These are phyloP conservation scores for Chlorella sp. DNA, from an alignment of 139 green algal species.

Conservation along the genomic window DNA sequence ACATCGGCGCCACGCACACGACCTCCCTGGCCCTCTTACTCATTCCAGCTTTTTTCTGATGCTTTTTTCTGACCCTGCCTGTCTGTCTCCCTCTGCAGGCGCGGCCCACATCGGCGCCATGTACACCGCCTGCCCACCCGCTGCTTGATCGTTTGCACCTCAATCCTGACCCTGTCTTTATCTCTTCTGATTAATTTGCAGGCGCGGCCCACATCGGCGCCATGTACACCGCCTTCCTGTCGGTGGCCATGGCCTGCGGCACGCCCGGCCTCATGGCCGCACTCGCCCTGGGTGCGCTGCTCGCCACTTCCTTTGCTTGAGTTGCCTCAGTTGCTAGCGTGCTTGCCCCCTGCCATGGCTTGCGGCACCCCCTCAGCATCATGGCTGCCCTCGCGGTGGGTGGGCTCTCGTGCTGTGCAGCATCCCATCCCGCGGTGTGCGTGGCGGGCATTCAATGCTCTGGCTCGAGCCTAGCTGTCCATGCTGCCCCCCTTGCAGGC, in stretches of 20 bases:
- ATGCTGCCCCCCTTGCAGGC: constrained; percentile 28
- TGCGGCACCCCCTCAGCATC: too few relatives aligned
- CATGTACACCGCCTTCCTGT: constrained; percentile 99
- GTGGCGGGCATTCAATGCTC: too few relatives aligned
- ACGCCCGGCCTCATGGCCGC: constrained; percentile 69
- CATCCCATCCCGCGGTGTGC: too few relatives aligned
- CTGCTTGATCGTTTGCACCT: too few relatives aligned
- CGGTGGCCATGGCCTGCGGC: constrained; percentile 91
- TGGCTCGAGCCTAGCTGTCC: too few relatives aligned
- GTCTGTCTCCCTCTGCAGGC: constrained; percentile 41
- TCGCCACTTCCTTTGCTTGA: neutral
- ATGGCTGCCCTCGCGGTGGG: too few relatives aligned
- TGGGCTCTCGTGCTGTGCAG: too few relatives aligned
- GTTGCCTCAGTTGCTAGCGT: neutral
- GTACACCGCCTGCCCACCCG: constrained; percentile 99
- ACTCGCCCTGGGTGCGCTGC: constrained; percentile 35
- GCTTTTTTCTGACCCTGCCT: neutral
- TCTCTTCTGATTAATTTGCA: neutral
- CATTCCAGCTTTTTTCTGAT: too few relatives aligned
- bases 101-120: constrained; percentile 99
- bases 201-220: constrained; percentile 99
- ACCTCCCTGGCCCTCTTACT: too few relatives aligned
- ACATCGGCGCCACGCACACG: constrained; percentile 99
- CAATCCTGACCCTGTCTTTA: neutral
- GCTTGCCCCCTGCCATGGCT: neutral